Evolutionary conservation across 2,329 filamentous ascomycete species (phyloP).

Genomic region (Alternaria hordeiaustralica): DNA sequence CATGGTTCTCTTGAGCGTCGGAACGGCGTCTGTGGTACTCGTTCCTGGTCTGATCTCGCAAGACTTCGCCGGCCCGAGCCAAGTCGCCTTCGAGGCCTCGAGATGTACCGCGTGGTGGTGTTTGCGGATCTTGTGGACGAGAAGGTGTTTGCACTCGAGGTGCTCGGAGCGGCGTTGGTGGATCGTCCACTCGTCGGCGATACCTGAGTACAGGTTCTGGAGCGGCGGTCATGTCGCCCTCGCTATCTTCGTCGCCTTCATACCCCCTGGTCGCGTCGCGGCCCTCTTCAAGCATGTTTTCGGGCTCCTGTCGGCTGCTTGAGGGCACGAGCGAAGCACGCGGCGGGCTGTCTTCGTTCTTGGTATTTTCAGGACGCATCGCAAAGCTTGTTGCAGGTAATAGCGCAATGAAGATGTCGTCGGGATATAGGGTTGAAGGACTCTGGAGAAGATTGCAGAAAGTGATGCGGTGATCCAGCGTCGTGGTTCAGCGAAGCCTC

Average conservation of each 20-base stretch:
- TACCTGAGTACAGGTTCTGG: background rate
- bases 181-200: background rate
- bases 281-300: background rate
- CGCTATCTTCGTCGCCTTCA: background rate
- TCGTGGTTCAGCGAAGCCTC: background rate
- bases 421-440: background rate
- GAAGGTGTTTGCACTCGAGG: background rate
- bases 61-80: background rate
- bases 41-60: background rate
- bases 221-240: background rate
- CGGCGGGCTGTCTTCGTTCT: background rate
- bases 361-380: background rate
- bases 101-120: background rate
- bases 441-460: background rate
- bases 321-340: background rate
- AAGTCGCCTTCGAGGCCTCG: background rate
- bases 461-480: background rate
- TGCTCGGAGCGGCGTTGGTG: background rate
- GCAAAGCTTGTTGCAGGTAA: background rate
- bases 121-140: background rate
- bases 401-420: background rate
- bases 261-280: background rate
- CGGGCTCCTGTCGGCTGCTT: background rate
- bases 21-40: background rate
- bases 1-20: background rate